These are phyloP conservation scores for Phlebopus sp. DNA, from an alignment of 1,284 basidiomycete genomes.

Conservation along the genomic window DNA sequence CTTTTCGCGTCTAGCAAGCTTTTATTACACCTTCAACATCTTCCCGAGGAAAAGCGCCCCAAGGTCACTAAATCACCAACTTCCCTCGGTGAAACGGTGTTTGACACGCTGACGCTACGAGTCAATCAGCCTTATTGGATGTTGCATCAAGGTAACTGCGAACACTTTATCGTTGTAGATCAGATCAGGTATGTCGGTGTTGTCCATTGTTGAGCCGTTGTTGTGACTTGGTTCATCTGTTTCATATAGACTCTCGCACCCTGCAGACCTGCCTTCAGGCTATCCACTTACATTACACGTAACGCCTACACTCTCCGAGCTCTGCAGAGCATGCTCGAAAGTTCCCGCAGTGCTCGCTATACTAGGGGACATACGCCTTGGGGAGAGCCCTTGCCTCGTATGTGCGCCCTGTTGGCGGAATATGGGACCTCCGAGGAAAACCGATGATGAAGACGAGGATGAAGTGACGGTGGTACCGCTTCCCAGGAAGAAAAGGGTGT, in stretches of 20 bases:
- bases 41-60: constrained; percentile 34
- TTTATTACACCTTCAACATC: constrained; percentile 37
- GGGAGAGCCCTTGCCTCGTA: constrained; percentile 71
- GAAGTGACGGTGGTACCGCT: constrained; percentile 51
- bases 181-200: constrained; percentile 56
- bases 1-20: constrained; percentile 46
- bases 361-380: constrained; percentile 65
- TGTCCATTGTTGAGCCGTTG: too few species aligned
- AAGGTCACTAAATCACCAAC: constrained; percentile 42
- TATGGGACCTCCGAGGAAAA: constrained; percentile 51
- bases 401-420: constrained; percentile 70
- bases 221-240: background rate
- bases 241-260: constrained; percentile 50
- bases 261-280: constrained; percentile 49
- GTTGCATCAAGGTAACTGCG: constrained; percentile 75
- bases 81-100: constrained; percentile 44
- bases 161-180: constrained; percentile 73
- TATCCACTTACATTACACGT: constrained; percentile 68
- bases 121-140: constrained; percentile 78
- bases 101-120: constrained; percentile 55
- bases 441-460: constrained; percentile 24
- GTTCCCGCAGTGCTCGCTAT: constrained; percentile 67
- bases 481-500: constrained; percentile 39
- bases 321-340: constrained; percentile 66
- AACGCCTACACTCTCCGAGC: constrained; percentile 55